Percentiles rank a stretch among this genome's conserved stretches.
Evolutionary conservation across 192 early-diverging fungal genomes (phyloP).

Genomic region (Dimargaris cristalligena): DNA sequence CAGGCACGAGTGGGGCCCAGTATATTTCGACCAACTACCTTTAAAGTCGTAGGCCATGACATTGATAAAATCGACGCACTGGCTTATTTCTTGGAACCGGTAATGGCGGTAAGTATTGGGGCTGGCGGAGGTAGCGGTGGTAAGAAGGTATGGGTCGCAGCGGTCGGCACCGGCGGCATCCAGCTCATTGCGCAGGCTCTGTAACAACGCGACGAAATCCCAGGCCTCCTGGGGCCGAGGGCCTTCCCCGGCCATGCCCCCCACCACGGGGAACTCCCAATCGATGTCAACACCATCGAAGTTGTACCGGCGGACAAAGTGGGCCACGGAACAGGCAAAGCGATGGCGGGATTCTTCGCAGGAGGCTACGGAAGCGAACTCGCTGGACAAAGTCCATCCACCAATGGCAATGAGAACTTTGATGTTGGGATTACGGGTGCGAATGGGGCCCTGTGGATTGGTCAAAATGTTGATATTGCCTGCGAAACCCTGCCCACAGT

Average conservation of each 20-base stretch:
- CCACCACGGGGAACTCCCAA: slow-evolving; percentile 64
- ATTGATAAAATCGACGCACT: slow-evolving; percentile 61
- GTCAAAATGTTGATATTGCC: slow-evolving; percentile 48
- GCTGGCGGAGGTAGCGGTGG: slow-evolving; percentile 48
- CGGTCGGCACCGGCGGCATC: slow-evolving; percentile 25
- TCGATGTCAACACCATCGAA: slow-evolving; percentile 48
- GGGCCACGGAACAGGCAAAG: slow-evolving; percentile 38
- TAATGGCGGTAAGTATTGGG: slow-evolving; percentile 42
- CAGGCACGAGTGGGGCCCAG: slow-evolving; percentile 83
- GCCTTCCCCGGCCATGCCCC: slow-evolving; percentile 38
- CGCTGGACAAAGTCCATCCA: slow-evolving; percentile 57
- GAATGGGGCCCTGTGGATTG: slow-evolving; percentile 25
- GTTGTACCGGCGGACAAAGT: slow-evolving; percentile 23
- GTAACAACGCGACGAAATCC: slow-evolving; percentile 64
- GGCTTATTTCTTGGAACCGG: slow-evolving; percentile 38
- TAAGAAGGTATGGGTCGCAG: slow-evolving; percentile 39
- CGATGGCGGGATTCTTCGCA: slow-evolving; percentile 25
- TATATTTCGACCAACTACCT: slow-evolving; percentile 39
- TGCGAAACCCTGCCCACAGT: slow-evolving; percentile 37
- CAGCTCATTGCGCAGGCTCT: slow-evolving; percentile 48
- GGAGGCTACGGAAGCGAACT: slow-evolving; percentile 47
- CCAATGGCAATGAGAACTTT: slow-evolving; percentile 58
- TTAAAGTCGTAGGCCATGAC: slow-evolving; percentile 84
- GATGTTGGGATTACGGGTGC: slow-evolving; percentile 40
- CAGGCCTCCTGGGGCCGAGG: slow-evolving; percentile 49